Evolutionary conservation across 352 stramenopile genomes (phyloP), one percentile per base, ranked within the genome.

Genomic region (Phytophthora hibernalis): DNA sequence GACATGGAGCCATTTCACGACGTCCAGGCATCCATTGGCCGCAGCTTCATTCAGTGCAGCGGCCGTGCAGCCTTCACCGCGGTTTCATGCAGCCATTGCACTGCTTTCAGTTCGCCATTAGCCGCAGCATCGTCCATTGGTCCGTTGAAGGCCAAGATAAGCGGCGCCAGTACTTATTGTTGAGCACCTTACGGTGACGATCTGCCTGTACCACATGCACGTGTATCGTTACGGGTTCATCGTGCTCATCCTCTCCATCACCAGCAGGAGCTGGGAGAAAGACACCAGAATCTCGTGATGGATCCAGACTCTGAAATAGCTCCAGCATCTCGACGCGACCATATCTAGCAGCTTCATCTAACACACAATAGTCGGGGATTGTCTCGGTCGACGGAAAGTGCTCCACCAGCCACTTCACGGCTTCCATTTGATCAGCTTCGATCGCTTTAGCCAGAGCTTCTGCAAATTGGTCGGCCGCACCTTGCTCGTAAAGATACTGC

Each of bases 71-170:
- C 55, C 55, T 3, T 63, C 55, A 0, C 31, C 16, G 15, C 54
- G 43, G 10, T 55, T 21, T n/a, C 15, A 13, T 63, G 30, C 7
- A 63, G 22, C 55, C 55, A 63, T 16, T 55, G 13, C 22, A 63
- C 31, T 3, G 38, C 28, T 11, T 47, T 20, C 21, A 55, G 13
- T 6, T 55, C 4, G 13, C 55, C 55, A 28, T 63, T 63, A 7
- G 43, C 43, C 6, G 55, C 55, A 10, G 55, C 55, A 30, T 47
- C 20, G 7, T 63, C 55, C 55, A 63, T 63, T 5, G 30, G 26
- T 52, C 55, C 2, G 55, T 49, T 26, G 31, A 8, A 9, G 2
- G 7, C 16, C 55, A 52, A 16, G 7, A 2, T 10, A 22, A 24
- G 18, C 51, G 21, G 3, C n/a, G 21, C 13, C 6, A 6, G 9